phyloP scores from a whole-genome alignment of 306 rosid genomes.

The Fragaria ananassa region DNA sequence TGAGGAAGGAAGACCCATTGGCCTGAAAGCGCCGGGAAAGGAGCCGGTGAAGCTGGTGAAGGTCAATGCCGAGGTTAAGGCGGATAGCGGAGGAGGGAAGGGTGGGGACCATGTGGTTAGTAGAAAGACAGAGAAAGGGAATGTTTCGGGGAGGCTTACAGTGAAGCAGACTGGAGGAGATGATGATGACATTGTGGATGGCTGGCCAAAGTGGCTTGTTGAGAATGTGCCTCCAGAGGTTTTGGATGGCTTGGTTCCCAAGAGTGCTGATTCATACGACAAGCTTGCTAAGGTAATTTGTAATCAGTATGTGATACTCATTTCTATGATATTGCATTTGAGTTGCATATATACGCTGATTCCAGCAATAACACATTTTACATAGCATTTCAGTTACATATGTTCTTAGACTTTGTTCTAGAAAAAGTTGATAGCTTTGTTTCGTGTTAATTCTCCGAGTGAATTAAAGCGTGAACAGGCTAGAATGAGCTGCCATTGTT shows the following conservation, averaged over 20 bases:
- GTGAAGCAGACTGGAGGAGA: constrained; percentile 42
- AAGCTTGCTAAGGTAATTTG: constrained; percentile 59
- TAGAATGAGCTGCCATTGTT: background rate
- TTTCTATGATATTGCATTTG: background rate
- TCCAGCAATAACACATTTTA: background rate
- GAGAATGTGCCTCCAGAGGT: constrained; percentile 44
- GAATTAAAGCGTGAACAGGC: background rate
- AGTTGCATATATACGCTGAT: background rate
- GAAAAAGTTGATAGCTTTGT: background rate
- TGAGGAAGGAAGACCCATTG: constrained; percentile 3
- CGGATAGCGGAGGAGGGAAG: background rate
- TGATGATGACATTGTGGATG: constrained; percentile 40
- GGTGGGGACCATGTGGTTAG: constrained; percentile 5
- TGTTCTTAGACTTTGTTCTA: background rate
- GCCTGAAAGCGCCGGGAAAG: constrained; percentile 15
- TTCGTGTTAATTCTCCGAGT: background rate
- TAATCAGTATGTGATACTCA: background rate
- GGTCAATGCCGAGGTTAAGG: constrained; percentile 15
- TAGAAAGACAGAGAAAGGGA: constrained; percentile 18
- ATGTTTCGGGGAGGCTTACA: constrained; percentile 13
- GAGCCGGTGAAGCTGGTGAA: constrained; percentile 10
- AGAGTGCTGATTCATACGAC: constrained; percentile 62
- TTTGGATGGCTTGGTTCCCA: constrained; percentile 50
- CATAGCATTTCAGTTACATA: too few relatives aligned
- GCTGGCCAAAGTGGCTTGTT: constrained; percentile 76